Base-by-base conservation (phyloP, 2,329 filamentous ascomycete genomes). In the Lecanosticta acicola region DNA sequence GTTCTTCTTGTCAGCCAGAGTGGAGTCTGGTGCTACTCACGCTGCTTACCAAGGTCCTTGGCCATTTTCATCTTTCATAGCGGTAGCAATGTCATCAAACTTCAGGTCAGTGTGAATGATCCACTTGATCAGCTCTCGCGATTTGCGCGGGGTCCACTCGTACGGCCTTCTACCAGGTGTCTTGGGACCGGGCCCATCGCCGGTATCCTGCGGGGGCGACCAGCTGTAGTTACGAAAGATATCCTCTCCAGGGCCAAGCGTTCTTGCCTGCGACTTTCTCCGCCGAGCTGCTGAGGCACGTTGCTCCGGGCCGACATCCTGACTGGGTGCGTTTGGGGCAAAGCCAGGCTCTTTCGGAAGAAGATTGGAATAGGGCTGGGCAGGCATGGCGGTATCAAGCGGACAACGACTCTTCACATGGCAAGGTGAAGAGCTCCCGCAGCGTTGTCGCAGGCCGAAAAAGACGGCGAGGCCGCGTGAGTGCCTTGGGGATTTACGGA, bases 61-160 rank as follows among this genome's bases (percentile, higher is more conserved):
- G 13, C 35, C 41, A 26, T 35, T 32, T 2, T 33, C 29, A 14
- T 43, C 36, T n/a, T 39, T 43, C 40, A 48, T 43, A 14, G 32
- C 41, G 10, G 29, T 40, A 16, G 41, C 24, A 9, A 48, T 43
- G 32, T 48, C 45, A 32, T 48, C 45, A 32, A 48, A 48, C 11
- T 34, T 38, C n/a, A 48, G 20, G 17, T 48, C 45, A 34, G 45
- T 43, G 29, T 48, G 45, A 10, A 48, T 39, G 36, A 48, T 48
- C 13, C 43, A 36, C 29, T 40, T 43, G 45, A 48, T 48, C 18
- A 48, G 40, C 29, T 48, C 21, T 19, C 35, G 26, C 13, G 45
- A 43, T 18, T 21, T 33, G 19, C 43, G 17, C 8, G 40, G 21
- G 16, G 45, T 48, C 45, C 45, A 48, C 11, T 43, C 36, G 36